Evolutionary conservation across 2,329 filamentous ascomycete species (phyloP), one percentile per base, ranked within the genome.

Genomic region (Sporothrix euskadiensis): DNA sequence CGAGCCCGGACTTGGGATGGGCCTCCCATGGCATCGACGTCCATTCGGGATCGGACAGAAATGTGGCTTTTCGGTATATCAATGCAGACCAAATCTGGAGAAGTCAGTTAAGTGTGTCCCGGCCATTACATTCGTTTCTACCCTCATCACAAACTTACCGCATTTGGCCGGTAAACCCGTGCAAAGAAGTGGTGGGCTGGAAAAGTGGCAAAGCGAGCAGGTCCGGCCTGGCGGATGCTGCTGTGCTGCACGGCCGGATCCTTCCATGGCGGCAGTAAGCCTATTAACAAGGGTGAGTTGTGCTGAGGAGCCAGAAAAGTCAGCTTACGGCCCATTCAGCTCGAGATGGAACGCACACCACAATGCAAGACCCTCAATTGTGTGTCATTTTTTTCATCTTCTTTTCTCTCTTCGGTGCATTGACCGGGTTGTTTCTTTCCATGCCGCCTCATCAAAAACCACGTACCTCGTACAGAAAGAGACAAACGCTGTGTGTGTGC

Each of bases 181-280:
- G 84, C 83, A 73, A 89, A 89, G 77, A 87, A 88, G 77, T 89
- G 87, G 73, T 89, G 88, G 12, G 85, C 82, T 1, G 88, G 88
- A 71, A 89, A 89, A 0, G 79, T 79, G 52, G 81, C 81, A 74
- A 88, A 89, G 57, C 80, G 78, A 3, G 80, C 79, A 0, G 88
- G 85, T 0, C 87, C 86, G 22, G 81, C 78, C 32, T 81, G 81
- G 65, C 81, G 81, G 69, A 87, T 79, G 10, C 75, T 74, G 73
- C 82, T 81, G 70, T 77, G 76, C 49, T 83, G 79, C 19, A 80
- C 77, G 1, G 81, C 77, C 1, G 81, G 78, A 22, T 81, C 78
- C 74, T 81, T 81, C 82, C 83, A 84, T 6, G 81, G 78, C 4
- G 81, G 75, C 8, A 81, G 78, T 70, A 78, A 78, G 69, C 76